Conservation (phyloP, 2,329 filamentous ascomycete genomes). For the Ustulina deusta region DNA sequence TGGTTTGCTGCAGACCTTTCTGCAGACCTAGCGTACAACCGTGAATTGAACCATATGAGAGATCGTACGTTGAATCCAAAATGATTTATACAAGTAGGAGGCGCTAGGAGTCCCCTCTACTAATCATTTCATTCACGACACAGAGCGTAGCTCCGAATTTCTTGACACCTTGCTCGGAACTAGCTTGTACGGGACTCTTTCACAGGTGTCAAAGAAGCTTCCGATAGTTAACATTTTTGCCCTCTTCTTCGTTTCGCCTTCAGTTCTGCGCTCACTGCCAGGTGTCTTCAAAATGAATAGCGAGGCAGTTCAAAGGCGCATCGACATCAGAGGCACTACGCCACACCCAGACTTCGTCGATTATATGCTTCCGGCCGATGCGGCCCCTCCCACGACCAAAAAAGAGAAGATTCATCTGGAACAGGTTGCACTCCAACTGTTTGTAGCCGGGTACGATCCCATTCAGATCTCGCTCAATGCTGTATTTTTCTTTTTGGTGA, state of each 20-base stretch:
- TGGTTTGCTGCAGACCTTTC: slow-evolving; percentile 37
- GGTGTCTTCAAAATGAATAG: slow-evolving; percentile 36
- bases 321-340: slow-evolving; percentile 38
- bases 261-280: slow-evolving; percentile 19
- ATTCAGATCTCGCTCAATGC: background rate
- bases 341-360: slow-evolving; percentile 43
- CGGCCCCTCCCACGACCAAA: slow-evolving; percentile 13
- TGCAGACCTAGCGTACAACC: slow-evolving; percentile 41
- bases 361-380: slow-evolving; percentile 33
- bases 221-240: slow-evolving; percentile 27
- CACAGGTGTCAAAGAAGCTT: slow-evolving; percentile 38
- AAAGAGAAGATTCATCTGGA: no score
- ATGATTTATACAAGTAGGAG: background rate
- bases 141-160: slow-evolving; percentile 29
- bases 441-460: no score
- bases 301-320: slow-evolving; percentile 37
- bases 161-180: slow-evolving; percentile 32
- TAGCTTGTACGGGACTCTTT: slow-evolving; percentile 34
- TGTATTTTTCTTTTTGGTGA: background rate
- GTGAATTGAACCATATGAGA: slow-evolving; percentile 39
- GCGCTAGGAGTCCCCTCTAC: background rate
- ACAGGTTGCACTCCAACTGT: no score
- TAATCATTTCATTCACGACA: slow-evolving; percentile 2
- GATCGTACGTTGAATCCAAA: no score
- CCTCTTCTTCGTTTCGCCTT: slow-evolving; percentile 26